Percentiles rank a stretch among this genome's conserved stretches.
Conservation (phyloP, 176 grass and related monocot species). For the Oryza officinalis region DNA sequence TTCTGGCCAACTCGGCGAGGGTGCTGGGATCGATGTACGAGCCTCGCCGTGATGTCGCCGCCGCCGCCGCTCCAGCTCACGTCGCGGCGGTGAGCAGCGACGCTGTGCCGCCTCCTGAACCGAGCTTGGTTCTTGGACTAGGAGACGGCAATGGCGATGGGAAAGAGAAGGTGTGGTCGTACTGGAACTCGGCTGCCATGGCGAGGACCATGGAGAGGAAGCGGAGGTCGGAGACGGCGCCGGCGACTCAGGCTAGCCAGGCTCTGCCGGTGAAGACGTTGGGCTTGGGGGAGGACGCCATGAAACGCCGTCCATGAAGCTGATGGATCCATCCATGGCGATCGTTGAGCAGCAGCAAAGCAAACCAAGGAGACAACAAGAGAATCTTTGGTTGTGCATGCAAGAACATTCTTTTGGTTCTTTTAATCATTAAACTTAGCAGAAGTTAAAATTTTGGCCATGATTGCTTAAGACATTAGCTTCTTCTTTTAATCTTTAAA, state of each 20-base stretch:
- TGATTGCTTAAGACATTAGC: no score
- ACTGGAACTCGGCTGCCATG: not conserved
- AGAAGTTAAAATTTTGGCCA: not conserved
- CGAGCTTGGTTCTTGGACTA: not conserved
- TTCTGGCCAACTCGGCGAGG: not conserved
- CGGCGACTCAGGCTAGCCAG: not conserved
- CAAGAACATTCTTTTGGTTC: constrained; percentile 1
- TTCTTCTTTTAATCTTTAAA: no score
- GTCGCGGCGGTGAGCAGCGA: not conserved
- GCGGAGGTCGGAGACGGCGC: not conserved
- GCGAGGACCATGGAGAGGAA: not conserved
- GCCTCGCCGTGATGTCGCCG: not conserved
- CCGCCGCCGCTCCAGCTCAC: not conserved
- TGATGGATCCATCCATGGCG: not conserved
- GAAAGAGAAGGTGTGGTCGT: not conserved
- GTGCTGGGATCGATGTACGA: not conserved
- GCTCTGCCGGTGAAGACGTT: not conserved
- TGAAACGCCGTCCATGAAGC: not conserved
- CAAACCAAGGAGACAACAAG: not conserved
- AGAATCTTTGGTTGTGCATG: not conserved
- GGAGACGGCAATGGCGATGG: not conserved
- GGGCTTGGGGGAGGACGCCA: not conserved
- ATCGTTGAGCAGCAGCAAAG: not conserved
- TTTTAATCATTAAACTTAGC: not conserved
- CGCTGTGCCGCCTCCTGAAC: not conserved